phyloP scores from a whole-genome alignment of 2,329 filamentous ascomycete species.

The Colletotrichum sp. region DNA sequence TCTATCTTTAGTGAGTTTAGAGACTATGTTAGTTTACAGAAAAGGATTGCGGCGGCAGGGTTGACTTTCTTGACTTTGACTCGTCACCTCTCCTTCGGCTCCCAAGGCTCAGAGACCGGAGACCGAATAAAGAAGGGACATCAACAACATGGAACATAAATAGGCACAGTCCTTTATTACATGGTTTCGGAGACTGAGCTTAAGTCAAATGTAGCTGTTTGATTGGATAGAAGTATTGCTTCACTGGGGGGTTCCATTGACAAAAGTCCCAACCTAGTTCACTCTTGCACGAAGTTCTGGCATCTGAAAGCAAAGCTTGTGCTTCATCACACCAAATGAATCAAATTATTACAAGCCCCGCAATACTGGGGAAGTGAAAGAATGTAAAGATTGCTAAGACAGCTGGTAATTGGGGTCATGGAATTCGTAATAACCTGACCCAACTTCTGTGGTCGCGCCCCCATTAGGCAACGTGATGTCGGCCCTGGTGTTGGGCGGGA shows the following conservation, averaged over 20 bases:
- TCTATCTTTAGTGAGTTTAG: background rate
- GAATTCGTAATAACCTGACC: slow-evolving; percentile 15
- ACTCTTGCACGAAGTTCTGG: background rate
- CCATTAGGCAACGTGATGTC: slow-evolving; percentile 11
- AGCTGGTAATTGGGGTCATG: background rate
- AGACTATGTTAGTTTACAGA: background rate
- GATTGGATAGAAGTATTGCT: background rate
- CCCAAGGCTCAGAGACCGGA: background rate
- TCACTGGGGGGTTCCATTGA: background rate
- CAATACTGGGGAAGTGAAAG: background rate
- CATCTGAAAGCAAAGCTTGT: background rate
- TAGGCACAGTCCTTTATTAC: background rate
- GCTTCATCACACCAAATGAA: background rate
- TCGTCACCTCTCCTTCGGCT: background rate
- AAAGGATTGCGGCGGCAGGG: background rate
- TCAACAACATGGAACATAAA: background rate
- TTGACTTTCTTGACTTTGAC: background rate
- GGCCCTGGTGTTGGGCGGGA: slow-evolving; percentile 13
- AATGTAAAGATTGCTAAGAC: background rate
- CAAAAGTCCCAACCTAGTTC: background rate
- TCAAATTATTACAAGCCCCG: background rate
- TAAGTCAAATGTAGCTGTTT: background rate
- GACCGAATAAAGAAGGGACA: background rate
- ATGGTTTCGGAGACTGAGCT: background rate
- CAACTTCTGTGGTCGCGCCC: background rate